Conservation (phyloP, 148 eudicot genomes). For the Tetragonia tetragonoides region DNA sequence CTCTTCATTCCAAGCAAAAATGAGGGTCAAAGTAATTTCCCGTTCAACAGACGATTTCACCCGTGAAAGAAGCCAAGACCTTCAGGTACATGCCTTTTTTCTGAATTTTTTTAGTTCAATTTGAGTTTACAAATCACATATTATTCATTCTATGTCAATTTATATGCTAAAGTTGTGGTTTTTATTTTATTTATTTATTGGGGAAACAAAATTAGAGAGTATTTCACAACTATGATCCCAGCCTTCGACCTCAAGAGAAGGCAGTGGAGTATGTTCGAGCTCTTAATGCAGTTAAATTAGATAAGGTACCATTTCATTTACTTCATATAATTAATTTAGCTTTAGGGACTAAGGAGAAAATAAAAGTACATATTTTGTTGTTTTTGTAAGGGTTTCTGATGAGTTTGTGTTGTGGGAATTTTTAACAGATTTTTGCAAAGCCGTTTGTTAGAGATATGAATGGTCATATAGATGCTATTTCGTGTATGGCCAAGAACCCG, state of each 20-base stretch:
- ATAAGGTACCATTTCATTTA: slow-evolving; percentile 47
- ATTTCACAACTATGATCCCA: slow-evolving; percentile 79
- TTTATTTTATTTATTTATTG: neutral
- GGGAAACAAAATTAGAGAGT: slow-evolving; percentile 51
- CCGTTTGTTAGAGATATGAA: slow-evolving; percentile 95
- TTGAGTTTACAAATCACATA: neutral
- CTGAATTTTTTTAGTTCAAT: neutral
- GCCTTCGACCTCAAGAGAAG: slow-evolving; percentile 79
- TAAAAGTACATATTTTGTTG: neutral
- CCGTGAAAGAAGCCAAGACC: slow-evolving; percentile 82
- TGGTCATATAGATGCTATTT: slow-evolving; percentile 74
- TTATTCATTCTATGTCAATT: neutral
- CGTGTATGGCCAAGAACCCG: slow-evolving; percentile 93
- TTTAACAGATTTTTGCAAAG: slow-evolving; percentile 67
- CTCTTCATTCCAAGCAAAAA: slow-evolving; percentile 10
- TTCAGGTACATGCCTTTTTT: slow-evolving; percentile 48
- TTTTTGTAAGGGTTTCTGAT: neutral
- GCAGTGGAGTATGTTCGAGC: slow-evolving; percentile 89
- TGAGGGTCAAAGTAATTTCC: slow-evolving; percentile 80
- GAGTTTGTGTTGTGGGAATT: slow-evolving; percentile 6
- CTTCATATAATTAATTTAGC: neutral
- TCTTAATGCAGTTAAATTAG: slow-evolving; percentile 82
- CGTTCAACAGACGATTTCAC: slow-evolving; percentile 85
- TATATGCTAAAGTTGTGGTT: neutral
- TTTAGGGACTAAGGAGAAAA: neutral